Conservation (phyloP, 176 grass and related monocot genomes). For the Musa schizocarpa region DNA sequence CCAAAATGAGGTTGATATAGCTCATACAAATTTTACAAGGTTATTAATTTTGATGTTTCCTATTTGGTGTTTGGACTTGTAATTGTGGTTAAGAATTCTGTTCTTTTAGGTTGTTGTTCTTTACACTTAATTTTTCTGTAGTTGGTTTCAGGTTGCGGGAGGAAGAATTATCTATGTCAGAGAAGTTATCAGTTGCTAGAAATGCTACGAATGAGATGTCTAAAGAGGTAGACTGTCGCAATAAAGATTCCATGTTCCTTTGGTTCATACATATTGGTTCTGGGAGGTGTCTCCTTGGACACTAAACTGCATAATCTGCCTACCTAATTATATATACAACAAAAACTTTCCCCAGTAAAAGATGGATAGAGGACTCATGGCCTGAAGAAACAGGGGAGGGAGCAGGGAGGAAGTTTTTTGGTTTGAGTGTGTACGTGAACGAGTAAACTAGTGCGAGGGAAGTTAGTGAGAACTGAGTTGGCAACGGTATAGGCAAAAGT, state of each 20-base stretch:
- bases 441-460: no score
- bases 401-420: no score
- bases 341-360: no score
- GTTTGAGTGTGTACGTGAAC: no score
- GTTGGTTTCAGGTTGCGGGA: slow-evolving; percentile 50
- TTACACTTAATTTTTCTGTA: not conserved
- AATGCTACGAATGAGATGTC: slow-evolving; percentile 35
- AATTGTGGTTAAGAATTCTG: not conserved
- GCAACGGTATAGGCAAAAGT: no score
- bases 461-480: no score
- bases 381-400: no score
- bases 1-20: slow-evolving; percentile 43
- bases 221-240: slow-evolving; percentile 41
- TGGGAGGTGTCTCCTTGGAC: no score
- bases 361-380: no score
- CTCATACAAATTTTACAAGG: slow-evolving; percentile 48
- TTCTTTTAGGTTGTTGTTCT: slow-evolving; percentile 12
- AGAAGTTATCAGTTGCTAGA: slow-evolving; percentile 34
- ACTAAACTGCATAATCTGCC: no score
- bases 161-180: slow-evolving; percentile 41
- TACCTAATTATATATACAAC: no score
- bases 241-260: not conserved
- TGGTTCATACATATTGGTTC: not conserved
- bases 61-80: not conserved
- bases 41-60: slow-evolving; percentile 14